Conservation (phyloP, 495 filamentous ascomycete species). For the Xanthoparmelia taractica region DNA sequence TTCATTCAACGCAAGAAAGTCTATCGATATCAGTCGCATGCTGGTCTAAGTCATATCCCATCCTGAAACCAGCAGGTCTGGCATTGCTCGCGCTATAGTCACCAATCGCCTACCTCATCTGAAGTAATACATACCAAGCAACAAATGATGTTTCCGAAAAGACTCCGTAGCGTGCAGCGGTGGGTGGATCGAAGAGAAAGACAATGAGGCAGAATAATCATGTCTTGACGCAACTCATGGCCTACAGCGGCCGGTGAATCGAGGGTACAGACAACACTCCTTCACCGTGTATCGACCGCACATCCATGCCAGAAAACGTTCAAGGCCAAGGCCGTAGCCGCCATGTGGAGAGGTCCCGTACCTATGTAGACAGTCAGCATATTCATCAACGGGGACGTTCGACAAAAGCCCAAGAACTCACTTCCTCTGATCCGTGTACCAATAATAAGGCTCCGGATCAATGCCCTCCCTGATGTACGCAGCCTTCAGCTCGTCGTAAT, state of each 20-base stretch:
- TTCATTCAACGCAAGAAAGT: neutral
- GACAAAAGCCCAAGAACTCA: constrained; percentile 42
- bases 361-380: constrained; percentile 42
- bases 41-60: constrained; percentile 11
- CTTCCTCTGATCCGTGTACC: constrained; percentile 98
- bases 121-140: neutral
- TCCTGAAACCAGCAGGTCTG: constrained; percentile 3
- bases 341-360: constrained; percentile 93
- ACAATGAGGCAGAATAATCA: too few species aligned
- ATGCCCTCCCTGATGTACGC: constrained; percentile 86
- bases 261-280: constrained; percentile 83
- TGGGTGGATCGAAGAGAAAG: neutral
- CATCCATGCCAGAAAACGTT: constrained; percentile 96
- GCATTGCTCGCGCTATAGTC: neutral
- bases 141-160: neutral
- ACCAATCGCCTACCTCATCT: neutral
- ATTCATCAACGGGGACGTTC: neutral
- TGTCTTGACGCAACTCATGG: constrained; percentile 43
- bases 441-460: constrained; percentile 82
- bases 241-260: constrained; percentile 89
- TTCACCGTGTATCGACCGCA: constrained; percentile 86
- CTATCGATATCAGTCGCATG: neutral
- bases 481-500: constrained; percentile 83
- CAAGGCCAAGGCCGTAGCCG: constrained; percentile 89
- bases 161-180: neutral